Percentiles rank a stretch among this genome's conserved stretches.
Conservation (phyloP, 1,139 yeast species). For the Yamadazyma friedrichii region DNA sequence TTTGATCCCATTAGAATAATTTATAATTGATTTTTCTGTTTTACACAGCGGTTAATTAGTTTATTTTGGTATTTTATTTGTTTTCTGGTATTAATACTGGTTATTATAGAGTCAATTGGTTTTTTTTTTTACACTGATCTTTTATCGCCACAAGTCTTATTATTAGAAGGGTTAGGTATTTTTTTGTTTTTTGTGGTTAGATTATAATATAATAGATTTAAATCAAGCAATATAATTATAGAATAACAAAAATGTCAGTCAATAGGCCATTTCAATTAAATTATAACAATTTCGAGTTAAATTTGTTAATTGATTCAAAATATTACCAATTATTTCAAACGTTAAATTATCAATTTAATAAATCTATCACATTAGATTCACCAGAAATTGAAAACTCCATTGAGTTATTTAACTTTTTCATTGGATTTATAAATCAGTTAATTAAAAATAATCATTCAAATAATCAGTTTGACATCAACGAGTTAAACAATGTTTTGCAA, state of each 20-base stretch:
- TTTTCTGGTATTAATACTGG: too few relatives aligned
- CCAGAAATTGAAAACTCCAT: constrained; percentile 86
- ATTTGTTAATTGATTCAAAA: constrained; percentile 80
- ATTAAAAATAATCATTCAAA: constrained; percentile 13
- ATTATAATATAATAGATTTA: too few relatives aligned
- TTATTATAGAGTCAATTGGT: too few relatives aligned
- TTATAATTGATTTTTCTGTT: too few relatives aligned
- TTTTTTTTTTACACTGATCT: background rate
- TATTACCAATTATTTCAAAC: constrained; percentile 81
- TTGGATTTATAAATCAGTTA: constrained; percentile 52
- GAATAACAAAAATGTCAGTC: constrained; percentile 19
- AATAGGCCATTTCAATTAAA: constrained; percentile 71
- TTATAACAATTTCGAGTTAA: constrained; percentile 87
- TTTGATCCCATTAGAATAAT: constrained; percentile 1
- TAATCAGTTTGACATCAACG: constrained; percentile 28
- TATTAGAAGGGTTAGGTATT: too few relatives aligned
- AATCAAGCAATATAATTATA: too few relatives aligned
- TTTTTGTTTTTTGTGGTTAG: too few relatives aligned
- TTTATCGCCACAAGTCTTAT: background rate
- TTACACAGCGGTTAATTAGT: too few relatives aligned
- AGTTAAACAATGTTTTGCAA: constrained; percentile 67
- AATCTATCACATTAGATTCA: constrained; percentile 81
- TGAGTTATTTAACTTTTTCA: constrained; percentile 80
- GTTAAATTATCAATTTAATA: constrained; percentile 80
- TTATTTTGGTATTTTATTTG: too few relatives aligned